Conservation (phyloP, 768 basidiomycete species). For the Myochromella boudieri region DNA sequence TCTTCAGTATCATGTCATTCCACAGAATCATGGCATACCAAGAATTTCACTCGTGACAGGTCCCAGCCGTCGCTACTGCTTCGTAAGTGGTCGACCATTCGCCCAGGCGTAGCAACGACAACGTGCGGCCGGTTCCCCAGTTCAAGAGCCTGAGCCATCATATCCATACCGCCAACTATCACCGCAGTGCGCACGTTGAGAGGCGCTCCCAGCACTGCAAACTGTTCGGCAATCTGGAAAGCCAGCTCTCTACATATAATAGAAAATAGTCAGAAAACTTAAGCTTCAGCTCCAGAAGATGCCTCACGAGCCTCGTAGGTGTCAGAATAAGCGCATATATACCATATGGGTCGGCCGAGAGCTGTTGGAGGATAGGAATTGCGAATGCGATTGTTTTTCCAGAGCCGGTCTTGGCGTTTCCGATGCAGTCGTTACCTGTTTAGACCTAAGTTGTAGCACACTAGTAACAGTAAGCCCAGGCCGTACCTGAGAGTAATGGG, state of each 20-base stretch:
- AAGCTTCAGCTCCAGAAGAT: neutral
- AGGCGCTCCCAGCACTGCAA: conserved; percentile 82
- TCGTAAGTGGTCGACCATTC: conserved; percentile 86
- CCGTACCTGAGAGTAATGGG: conserved; percentile 73
- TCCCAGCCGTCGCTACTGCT: conserved; percentile 83
- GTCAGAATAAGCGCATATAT: conserved; percentile 93
- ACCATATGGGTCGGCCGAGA: conserved; percentile 89
- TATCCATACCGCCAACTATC: conserved; percentile 97
- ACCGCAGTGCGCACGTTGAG: conserved; percentile 84
- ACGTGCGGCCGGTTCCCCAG: conserved; percentile 86
- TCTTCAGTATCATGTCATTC: neutral
- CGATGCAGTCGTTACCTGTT: conserved; percentile 92
- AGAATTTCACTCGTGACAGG: conserved; percentile 77
- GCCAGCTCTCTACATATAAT: conserved; percentile 75
- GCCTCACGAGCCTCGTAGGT: conserved; percentile 75
- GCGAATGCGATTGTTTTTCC: conserved; percentile 99
- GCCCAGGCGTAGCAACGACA: conserved; percentile 93
- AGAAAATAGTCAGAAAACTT: neutral
- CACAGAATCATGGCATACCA: conserved; percentile 50
- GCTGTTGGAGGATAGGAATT: conserved; percentile 86
- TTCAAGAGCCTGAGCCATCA: conserved; percentile 91
- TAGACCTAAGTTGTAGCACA: neutral
- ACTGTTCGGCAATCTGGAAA: conserved; percentile 97
- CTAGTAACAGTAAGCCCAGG: neutral
- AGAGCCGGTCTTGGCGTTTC: conserved; percentile 96